These are phyloP conservation scores for Zasmidium citrigriseum DNA, from an alignment of 2,329 filamentous ascomycete species.

Conservation along the genomic window DNA sequence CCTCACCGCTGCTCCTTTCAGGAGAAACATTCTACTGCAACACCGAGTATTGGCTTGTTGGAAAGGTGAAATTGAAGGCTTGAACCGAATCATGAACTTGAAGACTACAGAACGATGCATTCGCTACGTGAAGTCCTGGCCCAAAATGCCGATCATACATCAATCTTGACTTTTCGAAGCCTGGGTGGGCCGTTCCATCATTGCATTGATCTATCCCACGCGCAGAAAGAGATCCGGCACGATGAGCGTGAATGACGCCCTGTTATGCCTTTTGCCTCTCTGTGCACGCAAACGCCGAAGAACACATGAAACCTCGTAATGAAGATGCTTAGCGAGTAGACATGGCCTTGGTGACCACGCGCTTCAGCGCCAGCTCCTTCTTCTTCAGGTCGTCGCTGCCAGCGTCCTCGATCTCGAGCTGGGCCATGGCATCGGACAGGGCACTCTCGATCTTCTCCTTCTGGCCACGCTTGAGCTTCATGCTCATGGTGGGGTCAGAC, in stretches of 20 bases:
- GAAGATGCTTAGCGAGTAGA: slow-evolving; percentile 35
- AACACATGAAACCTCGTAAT: slow-evolving; percentile 13
- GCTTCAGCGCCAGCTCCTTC: slow-evolving; percentile 98
- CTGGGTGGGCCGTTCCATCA: slow-evolving; percentile 24
- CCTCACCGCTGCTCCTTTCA: too few relatives aligned
- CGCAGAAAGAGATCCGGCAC: slow-evolving; percentile 18
- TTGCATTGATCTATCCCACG: slow-evolving; percentile 26
- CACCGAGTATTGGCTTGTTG: too few relatives aligned
- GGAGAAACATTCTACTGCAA: too few relatives aligned
- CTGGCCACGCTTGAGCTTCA: slow-evolving; percentile 98
- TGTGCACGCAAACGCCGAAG: slow-evolving; percentile 26
- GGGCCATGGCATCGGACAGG: slow-evolving; percentile 94
- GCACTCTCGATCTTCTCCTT: slow-evolving; percentile 99
- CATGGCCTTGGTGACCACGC: slow-evolving; percentile 84
- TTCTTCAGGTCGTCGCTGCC: slow-evolving; percentile 95
- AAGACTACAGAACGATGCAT: slow-evolving; percentile 20
- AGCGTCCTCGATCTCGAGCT: slow-evolving; percentile 94
- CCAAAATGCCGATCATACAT: slow-evolving; percentile 26
- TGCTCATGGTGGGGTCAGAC: slow-evolving; percentile 89
- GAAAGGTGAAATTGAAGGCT: slow-evolving; percentile 1
- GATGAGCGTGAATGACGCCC: slow-evolving; percentile 11
- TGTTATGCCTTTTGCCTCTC: slow-evolving; percentile 17
- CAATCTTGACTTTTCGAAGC: slow-evolving; percentile 25
- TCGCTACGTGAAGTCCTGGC: slow-evolving; percentile 23
- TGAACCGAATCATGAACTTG: not conserved